Percentiles rank a stretch among this genome's conserved stretches.
Evolutionary conservation across 352 stramenopile genomes (phyloP).

Genomic region (Phytopythium montanum): DNA sequence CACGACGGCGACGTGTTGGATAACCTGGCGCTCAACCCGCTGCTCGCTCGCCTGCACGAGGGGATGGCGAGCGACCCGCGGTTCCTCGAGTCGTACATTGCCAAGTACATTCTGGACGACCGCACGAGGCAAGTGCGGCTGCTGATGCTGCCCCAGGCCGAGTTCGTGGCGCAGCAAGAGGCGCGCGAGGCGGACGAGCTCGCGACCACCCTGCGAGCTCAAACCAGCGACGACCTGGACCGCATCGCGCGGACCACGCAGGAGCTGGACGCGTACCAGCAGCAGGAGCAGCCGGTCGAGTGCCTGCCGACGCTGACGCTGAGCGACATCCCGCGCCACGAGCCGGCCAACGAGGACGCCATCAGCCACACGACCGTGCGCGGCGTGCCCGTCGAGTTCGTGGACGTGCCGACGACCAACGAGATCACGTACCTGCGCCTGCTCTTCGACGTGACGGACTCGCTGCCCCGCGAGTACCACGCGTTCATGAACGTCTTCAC

Average conservation of each 20-base stretch:
- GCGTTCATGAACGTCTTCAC: constrained; percentile 69
- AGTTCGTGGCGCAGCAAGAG: constrained; percentile 62
- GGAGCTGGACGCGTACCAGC: constrained; percentile 60
- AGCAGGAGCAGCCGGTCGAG: constrained; percentile 60
- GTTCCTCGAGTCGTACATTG: constrained; percentile 65
- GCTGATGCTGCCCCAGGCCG: constrained; percentile 68
- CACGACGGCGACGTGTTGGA: constrained; percentile 62
- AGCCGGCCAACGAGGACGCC: constrained; percentile 47
- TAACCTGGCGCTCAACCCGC: constrained; percentile 66
- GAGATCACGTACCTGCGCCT: constrained; percentile 81
- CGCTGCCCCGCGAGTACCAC: constrained; percentile 58
- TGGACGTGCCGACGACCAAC: constrained; percentile 74
- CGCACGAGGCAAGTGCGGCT: constrained; percentile 56
- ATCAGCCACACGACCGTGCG: constrained; percentile 27
- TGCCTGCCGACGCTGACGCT: constrained; percentile 73
- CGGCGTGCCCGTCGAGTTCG: constrained; percentile 47
- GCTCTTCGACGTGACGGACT: constrained; percentile 47
- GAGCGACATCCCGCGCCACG: constrained; percentile 49
- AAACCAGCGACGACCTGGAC: constrained; percentile 53
- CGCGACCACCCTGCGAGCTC: constrained; percentile 31
- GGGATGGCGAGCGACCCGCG: constrained; percentile 62
- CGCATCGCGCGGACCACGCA: constrained; percentile 38
- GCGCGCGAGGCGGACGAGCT: constrained; percentile 41
- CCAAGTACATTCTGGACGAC: constrained; percentile 42
- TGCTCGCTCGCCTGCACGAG: constrained; percentile 47